Conservation (phyloP, 352 stramenopile genomes). For the Thraustotheca clavata region DNA sequence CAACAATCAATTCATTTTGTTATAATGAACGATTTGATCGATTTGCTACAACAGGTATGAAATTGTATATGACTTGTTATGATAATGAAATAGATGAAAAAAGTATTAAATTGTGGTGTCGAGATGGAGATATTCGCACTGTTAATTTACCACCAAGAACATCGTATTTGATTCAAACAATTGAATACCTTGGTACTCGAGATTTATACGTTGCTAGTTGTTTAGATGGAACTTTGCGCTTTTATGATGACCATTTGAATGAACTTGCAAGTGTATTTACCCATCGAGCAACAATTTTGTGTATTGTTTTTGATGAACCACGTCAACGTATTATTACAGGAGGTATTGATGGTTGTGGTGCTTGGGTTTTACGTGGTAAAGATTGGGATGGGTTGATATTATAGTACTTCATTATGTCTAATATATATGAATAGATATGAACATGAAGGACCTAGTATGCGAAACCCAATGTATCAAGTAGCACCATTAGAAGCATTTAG, state of each 20-base stretch:
- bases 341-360: slow-evolving; percentile 49
- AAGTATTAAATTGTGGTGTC: slow-evolving; percentile 10
- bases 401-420: background rate
- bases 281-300: slow-evolving; percentile 39
- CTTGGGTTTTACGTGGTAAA: slow-evolving; percentile 51
- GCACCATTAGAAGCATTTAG: slow-evolving; percentile 3
- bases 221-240: slow-evolving; percentile 48
- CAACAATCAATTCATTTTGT: slow-evolving; percentile 45
- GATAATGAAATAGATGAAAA: slow-evolving; percentile 30
- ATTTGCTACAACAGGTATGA: slow-evolving; percentile 35
- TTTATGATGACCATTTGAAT: slow-evolving; percentile 49
- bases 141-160: slow-evolving; percentile 51
- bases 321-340: slow-evolving; percentile 49
- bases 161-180: slow-evolving; percentile 45
- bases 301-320: slow-evolving; percentile 41
- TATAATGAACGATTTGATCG: slow-evolving; percentile 60
- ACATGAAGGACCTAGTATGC: slow-evolving; percentile 1
- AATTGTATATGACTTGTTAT: slow-evolving; percentile 26
- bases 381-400: slow-evolving; percentile 9
- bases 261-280: slow-evolving; percentile 49
- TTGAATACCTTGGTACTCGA: slow-evolving; percentile 46
- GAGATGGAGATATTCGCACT: slow-evolving; percentile 30
- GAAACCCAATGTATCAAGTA: slow-evolving; percentile 20
- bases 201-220: slow-evolving; percentile 56
- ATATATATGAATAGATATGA: background rate